Evolutionary conservation across 108 stramenopile genomes (phyloP), one percentile per base, ranked within the genome.

Genomic region (Ochromonas danica): DNA sequence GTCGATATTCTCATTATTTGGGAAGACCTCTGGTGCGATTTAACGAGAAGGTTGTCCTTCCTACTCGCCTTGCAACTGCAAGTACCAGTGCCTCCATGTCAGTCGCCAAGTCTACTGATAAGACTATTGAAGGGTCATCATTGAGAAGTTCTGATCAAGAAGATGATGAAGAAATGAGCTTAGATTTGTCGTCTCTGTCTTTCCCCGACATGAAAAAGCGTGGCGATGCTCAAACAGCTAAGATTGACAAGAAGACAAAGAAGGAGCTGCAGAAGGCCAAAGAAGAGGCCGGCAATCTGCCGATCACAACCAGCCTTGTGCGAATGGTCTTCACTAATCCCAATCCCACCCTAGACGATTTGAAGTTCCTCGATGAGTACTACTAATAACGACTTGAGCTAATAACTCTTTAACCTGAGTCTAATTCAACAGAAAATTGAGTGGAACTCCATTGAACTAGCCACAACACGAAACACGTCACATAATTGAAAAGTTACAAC

Each of bases 1-100:
- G 63, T 35, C 63, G 63, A 28, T 67, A 67, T 36, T 31, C 17
- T 28, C 63, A 67, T 67, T 67, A 67, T 36, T 6, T 67, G 63
- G 63, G 63, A 10, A 28, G 63, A 67, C 30, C 31, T 6, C 6
- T 67, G 31, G 25, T 31, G 3, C 17, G 63, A 28, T 67, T 67
- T 36, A 33, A 67, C 51, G 22, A 57, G n/a, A n/a, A n/a, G n/a
- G n/a, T n/a, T n/a, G n/a, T n/a, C 51, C 51, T 22, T 22, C 17
- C 51, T 10, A 57, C 17, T 57, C 22, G 17, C 17, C 10, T 22
- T 10, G 51, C 22, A 57, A 10, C 51, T 22, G 51, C 51, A 22
- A 17, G 17, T 22, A 57, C 51, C 51, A 57, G 22, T 22, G 51
- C 51, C 51, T 10, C 51, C 51, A 57, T 22, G 51, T 10, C 51